phyloP scores from a whole-genome alignment of 1,139 yeast species.

The Diutina ranongensis region DNA sequence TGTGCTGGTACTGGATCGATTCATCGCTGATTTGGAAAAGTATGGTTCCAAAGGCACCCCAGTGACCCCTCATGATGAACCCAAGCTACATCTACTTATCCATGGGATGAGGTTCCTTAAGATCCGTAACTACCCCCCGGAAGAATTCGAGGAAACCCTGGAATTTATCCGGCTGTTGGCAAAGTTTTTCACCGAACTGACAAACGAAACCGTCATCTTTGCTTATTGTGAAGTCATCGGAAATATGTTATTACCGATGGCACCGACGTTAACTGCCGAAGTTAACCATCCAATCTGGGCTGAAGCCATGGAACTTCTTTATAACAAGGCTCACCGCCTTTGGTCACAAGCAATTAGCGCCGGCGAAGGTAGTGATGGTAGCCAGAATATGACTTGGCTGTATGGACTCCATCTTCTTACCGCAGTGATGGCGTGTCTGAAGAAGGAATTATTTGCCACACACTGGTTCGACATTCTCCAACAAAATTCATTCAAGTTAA shows the following conservation, averaged over 20 bases:
- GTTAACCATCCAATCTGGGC: conserved; percentile 95
- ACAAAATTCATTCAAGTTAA: conserved; percentile 24
- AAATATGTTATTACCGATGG: conserved; percentile 66
- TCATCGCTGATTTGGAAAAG: conserved; percentile 85
- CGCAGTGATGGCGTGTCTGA: conserved; percentile 70
- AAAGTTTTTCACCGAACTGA: conserved; percentile 63
- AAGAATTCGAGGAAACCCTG: conserved; percentile 83
- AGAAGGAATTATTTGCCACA: conserved; percentile 63
- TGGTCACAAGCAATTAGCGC: conserved; percentile 15
- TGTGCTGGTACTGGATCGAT: conserved; percentile 81
- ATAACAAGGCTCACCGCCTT: conserved; percentile 33
- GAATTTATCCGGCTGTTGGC: conserved; percentile 80
- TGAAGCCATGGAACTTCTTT: conserved; percentile 58
- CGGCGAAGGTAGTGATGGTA: neutral
- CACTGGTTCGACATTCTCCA: conserved; percentile 69
- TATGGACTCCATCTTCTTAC: conserved; percentile 61
- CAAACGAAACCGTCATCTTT: conserved; percentile 48
- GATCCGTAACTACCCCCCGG: conserved; percentile 76
- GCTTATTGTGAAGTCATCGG: conserved; percentile 83
- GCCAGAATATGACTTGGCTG: conserved; percentile 37
- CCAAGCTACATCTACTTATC: conserved; percentile 61
- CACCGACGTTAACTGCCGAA: conserved; percentile 84
- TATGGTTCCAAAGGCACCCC: neutral
- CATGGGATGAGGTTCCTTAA: conserved; percentile 85
- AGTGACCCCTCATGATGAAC: conserved; percentile 54